phyloP scores from a whole-genome alignment of 306 rosid species.

The Lathyrus sativus region DNA sequence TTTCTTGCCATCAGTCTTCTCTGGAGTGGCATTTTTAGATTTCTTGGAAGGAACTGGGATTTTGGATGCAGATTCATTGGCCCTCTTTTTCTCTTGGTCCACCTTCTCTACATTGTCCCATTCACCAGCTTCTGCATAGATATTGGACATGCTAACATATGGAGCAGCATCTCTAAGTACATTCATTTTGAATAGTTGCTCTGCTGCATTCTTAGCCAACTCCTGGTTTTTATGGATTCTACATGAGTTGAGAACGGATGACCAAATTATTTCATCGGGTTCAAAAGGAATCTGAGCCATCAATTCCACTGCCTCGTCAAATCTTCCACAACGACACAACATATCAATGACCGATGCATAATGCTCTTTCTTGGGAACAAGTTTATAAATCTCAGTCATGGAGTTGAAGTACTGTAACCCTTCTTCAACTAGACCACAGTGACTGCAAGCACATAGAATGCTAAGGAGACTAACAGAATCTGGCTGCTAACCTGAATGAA shows the following conservation, averaged over 20 bases:
- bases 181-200: constrained; percentile 65
- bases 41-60: no score
- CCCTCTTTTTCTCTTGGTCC: no score
- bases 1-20: no score
- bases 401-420: constrained; percentile 61
- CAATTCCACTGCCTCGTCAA: constrained; percentile 71
- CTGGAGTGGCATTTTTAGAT: no score
- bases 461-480: no score
- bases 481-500: no score
- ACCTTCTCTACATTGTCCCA: no score
- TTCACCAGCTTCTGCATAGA: no score
- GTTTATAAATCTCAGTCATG: constrained; percentile 54
- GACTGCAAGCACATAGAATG: no score
- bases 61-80: no score
- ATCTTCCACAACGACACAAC: constrained; percentile 73
- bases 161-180: constrained; percentile 74
- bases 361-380: constrained; percentile 75
- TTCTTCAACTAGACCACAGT: no score
- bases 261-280: constrained; percentile 84
- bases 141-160: no score
- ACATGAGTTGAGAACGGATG: constrained; percentile 81
- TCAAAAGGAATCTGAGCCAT: constrained; percentile 74
- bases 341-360: constrained; percentile 76
- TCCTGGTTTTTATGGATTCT: constrained; percentile 81
- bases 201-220: constrained; percentile 77